Base-by-base conservation (phyloP, 345 rosid genomes). In the Eutrema yunnanense region DNA sequence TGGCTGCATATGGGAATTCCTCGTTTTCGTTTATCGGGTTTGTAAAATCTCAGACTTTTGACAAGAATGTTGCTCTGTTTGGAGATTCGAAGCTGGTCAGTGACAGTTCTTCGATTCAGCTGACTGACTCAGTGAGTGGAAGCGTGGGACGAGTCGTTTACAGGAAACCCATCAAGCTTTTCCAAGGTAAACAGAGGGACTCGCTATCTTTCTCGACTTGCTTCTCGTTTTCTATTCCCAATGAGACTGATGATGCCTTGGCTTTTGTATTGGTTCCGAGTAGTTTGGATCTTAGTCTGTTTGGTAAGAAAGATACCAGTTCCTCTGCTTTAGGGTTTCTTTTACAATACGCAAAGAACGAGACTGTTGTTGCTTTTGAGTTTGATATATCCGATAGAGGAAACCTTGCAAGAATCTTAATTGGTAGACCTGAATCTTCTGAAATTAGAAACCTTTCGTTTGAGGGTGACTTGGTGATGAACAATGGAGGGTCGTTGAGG, bases 181-280 rank as follows among this genome's bases (percentile, higher is more conserved):
- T 84, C 62, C 73, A 78, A 84, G 93, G 94, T 85, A 82, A 79
- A 65, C 74, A 85, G 30, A 79, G 50, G 80, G 78, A 59, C 2
- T 51, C 76, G 67, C 74, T 56, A 60, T 87, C 90, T 65, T 90
- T 93, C 71, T 86, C 96, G 10, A 88, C 84, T 62, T 75, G 79
- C 66, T 88, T 93, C 74, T 82, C 97, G 9, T 93, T 93, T 61
- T 86, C 87, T 0, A 67, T 93, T 80, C 78, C 90, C 8, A 72
- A 59, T 13, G 87, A 75, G 61, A 41, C 16, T 46, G 53, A 33
- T 63, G 85, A 72, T 72, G 91, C 87, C 47, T 76, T 93, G 76
- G 90, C 85, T 59, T 85, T 93, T 73, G 75, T 86, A 34, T 80
- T 93, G 86, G 82, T 80, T 73, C 97, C 97, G 48, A 79, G 2